phyloP scores from a whole-genome alignment of 345 rosid genomes.

The Clarkia xantiana region DNA sequence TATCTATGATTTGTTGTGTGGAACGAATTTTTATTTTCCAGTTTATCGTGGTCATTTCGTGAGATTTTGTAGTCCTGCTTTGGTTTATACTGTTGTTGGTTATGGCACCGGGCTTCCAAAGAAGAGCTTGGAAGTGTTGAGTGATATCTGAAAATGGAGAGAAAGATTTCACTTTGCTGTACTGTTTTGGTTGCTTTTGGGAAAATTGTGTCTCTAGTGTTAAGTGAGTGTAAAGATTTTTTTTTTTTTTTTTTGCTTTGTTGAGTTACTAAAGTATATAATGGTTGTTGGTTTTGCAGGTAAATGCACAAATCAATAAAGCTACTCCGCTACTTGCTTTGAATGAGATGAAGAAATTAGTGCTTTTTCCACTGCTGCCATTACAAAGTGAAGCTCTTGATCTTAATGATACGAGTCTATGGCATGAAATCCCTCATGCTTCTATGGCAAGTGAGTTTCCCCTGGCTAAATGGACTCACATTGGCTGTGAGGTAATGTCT shows the following conservation, averaged over 20 bases:
- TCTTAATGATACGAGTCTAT: constrained; percentile 19
- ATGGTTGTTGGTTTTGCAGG: constrained; percentile 22
- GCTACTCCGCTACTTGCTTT: constrained; percentile 54
- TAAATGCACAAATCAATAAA: constrained; percentile 20
- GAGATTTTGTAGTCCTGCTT: too few species aligned
- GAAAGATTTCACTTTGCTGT: too few species aligned
- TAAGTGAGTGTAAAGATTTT: too few species aligned
- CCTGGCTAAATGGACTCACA: constrained; percentile 55
- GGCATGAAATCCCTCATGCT: constrained; percentile 27
- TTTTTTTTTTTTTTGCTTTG: neutral
- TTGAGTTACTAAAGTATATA: constrained; percentile 2
- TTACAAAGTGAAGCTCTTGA: constrained; percentile 32
- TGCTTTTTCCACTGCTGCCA: constrained; percentile 35
- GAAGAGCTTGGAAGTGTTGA: too few species aligned
- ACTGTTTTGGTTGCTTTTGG: too few species aligned
- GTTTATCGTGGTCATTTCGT: too few species aligned
- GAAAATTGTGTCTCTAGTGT: too few species aligned
- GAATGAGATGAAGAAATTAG: constrained; percentile 43
- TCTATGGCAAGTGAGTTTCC: constrained; percentile 31
- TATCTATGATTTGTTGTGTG: too few species aligned
- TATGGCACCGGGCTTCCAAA: too few species aligned
- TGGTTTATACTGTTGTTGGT: too few species aligned
- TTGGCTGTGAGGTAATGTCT: constrained; percentile 49
- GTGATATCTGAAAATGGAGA: too few species aligned
- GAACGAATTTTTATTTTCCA: too few species aligned